These are phyloP conservation scores for Porpolomopsis calyptriformis DNA, from an alignment of 768 basidiomycete genomes.

Conservation along the genomic window DNA sequence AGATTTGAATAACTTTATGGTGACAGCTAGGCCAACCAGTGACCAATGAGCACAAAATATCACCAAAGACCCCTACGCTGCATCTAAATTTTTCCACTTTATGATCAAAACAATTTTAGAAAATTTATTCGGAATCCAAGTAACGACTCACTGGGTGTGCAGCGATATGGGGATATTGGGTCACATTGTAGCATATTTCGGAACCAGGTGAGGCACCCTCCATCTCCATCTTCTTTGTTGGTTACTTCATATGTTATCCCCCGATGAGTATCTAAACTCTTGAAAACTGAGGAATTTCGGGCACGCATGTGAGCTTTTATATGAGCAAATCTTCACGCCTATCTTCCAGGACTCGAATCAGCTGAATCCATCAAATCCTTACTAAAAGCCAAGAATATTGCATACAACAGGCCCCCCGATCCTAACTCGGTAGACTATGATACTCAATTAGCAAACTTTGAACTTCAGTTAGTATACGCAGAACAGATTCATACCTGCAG, in stretches of 20 bases:
- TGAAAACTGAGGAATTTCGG: slow-evolving; percentile 21
- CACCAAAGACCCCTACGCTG: slow-evolving; percentile 27
- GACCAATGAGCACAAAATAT: slow-evolving; percentile 20
- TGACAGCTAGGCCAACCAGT: slow-evolving; percentile 14
- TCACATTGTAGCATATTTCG: slow-evolving; percentile 23
- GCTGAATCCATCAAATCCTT: slow-evolving; percentile 16
- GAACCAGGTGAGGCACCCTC: slow-evolving; percentile 23
- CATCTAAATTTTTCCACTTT: slow-evolving; percentile 30
- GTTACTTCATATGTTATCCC: slow-evolving; percentile 20
- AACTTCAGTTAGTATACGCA: slow-evolving; percentile 16
- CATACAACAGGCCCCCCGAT: slow-evolving; percentile 22
- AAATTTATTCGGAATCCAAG: slow-evolving; percentile 21
- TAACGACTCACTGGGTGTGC: slow-evolving; percentile 12
- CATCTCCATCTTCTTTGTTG: slow-evolving; percentile 28
- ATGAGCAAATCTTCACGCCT: slow-evolving; percentile 21
- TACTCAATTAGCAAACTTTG: slow-evolving; percentile 9
- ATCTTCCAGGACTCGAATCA: slow-evolving; percentile 22
- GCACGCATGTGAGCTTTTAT: slow-evolving; percentile 20
- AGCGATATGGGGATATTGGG: slow-evolving; percentile 23
- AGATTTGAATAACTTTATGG: slow-evolving; percentile 25
- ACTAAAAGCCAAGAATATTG: slow-evolving; percentile 18
- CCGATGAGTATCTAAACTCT: slow-evolving; percentile 15
- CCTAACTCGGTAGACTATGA: slow-evolving; percentile 18
- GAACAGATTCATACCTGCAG: slow-evolving; percentile 25
- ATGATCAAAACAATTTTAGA: slow-evolving; percentile 21